A percentile compares a stretch with the other conserved stretches of the same genome.
These are phyloP conservation scores for Rhazya stricta DNA, from an alignment of 257 asterid genomes.

Conservation along the genomic window DNA sequence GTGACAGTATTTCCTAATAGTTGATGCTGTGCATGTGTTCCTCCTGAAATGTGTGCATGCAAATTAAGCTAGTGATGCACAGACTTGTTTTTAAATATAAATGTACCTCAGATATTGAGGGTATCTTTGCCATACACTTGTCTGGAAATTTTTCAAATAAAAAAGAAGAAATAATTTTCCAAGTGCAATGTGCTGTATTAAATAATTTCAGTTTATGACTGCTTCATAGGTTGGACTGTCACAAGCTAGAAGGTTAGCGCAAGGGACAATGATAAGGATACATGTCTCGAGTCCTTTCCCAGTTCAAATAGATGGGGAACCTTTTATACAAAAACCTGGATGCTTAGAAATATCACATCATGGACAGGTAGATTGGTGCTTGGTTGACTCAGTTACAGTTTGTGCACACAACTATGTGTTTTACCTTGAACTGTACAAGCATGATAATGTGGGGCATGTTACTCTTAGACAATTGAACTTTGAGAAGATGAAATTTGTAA, in stretches of 20 bases:
- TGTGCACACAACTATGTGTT: too few relatives aligned
- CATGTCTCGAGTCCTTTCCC: conserved; percentile 80
- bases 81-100: too few relatives aligned
- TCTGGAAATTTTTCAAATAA: not conserved
- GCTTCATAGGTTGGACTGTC: conserved; percentile 73
- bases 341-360: conserved; percentile 75
- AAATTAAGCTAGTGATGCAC: too few relatives aligned
- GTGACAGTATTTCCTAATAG: too few relatives aligned
- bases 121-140: not conserved
- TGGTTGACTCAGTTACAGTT: not conserved
- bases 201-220: conserved; percentile 7
- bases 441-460: too few relatives aligned
- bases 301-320: conserved; percentile 89
- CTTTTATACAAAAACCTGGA: conserved; percentile 81
- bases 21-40: too few relatives aligned
- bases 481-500: too few relatives aligned
- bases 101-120: too few relatives aligned
- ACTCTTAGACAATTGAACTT: too few relatives aligned
- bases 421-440: too few relatives aligned
- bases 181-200: not conserved
- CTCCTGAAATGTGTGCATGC: too few relatives aligned
- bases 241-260: conserved; percentile 87
- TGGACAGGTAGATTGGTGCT: conserved; percentile 52
- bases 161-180: too few relatives aligned
- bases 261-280: conserved; percentile 57